Conservation (phyloP, 139 green algal species). For the Chlorella sp. region DNA sequence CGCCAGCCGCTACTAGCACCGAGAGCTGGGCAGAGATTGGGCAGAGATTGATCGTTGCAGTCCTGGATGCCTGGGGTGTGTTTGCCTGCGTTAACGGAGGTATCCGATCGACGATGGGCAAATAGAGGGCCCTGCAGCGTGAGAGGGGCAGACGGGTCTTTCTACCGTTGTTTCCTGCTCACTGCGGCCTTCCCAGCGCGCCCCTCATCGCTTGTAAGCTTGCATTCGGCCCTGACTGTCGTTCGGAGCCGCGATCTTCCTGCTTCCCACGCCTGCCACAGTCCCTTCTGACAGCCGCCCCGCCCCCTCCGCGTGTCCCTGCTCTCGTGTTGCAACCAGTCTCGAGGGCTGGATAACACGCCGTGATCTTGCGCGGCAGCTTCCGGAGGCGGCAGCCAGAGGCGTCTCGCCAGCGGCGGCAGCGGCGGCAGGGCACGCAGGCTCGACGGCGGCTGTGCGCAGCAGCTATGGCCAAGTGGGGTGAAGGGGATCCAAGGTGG, state of each 20-base stretch:
- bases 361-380: too few species aligned
- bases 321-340: neutral
- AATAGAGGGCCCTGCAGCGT: neutral
- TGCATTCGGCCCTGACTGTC: neutral
- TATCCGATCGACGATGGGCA: neutral
- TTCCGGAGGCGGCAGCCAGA: neutral
- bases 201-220: neutral
- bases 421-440: neutral
- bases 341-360: neutral
- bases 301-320: too few species aligned
- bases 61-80: neutral
- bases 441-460: too few species aligned
- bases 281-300: neutral
- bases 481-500: constrained; percentile 18
- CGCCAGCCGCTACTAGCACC: neutral
- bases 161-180: neutral
- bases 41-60: too few species aligned
- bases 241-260: too few species aligned
- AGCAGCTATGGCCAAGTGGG: constrained; percentile 15
- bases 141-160: neutral
- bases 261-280: neutral
- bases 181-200: neutral
- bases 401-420: neutral
- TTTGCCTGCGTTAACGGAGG: neutral
- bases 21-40: too few species aligned